Evolutionary conservation across 768 basidiomycete genomes (phyloP).

Genomic region (Solioccasus polychromus): DNA sequence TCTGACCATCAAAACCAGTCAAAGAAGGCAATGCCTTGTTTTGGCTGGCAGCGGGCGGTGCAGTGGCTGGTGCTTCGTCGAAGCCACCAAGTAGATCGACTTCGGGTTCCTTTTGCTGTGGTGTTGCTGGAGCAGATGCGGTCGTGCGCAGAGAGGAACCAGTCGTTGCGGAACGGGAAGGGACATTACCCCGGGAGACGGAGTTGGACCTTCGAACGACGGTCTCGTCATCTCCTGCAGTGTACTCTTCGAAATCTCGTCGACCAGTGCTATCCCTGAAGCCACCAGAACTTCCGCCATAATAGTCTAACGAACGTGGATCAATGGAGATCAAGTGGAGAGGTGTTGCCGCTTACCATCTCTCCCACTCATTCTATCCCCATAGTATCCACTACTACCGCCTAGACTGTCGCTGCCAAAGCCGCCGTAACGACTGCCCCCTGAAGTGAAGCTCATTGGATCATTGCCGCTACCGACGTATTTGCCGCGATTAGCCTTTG

Average conservation of each 20-base stretch:
- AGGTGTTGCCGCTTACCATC: constrained; percentile 33
- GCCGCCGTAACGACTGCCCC: constrained; percentile 63
- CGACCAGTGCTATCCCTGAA: constrained; percentile 60
- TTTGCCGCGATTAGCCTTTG: constrained; percentile 87
- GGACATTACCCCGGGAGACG: constrained; percentile 29
- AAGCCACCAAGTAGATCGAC: constrained; percentile 80
- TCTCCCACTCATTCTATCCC: constrained; percentile 39
- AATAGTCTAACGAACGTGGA: constrained; percentile 30
- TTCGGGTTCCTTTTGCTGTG: constrained; percentile 46
- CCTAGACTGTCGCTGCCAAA: constrained; percentile 58
- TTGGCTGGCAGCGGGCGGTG: constrained; percentile 14
- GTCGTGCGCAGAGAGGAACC: constrained; percentile 38
- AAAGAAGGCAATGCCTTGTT: constrained; percentile 33
- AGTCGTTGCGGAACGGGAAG: constrained; percentile 32
- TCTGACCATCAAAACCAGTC: constrained; percentile 28
- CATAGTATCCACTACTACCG: constrained; percentile 39
- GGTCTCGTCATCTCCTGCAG: constrained; percentile 91
- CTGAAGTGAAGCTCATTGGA: constrained; percentile 58
- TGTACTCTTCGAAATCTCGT: constrained; percentile 86
- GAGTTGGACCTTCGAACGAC: constrained; percentile 39
- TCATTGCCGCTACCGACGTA: constrained; percentile 88
- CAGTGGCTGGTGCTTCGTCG: constrained; percentile 49
- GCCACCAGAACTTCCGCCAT: constrained; percentile 46
- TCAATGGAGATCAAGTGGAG: constrained; percentile 3
- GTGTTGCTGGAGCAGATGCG: constrained; percentile 25